phyloP scores from a whole-genome alignment of 208 protist genomes.

The Wallacemonas sp. region DNA sequence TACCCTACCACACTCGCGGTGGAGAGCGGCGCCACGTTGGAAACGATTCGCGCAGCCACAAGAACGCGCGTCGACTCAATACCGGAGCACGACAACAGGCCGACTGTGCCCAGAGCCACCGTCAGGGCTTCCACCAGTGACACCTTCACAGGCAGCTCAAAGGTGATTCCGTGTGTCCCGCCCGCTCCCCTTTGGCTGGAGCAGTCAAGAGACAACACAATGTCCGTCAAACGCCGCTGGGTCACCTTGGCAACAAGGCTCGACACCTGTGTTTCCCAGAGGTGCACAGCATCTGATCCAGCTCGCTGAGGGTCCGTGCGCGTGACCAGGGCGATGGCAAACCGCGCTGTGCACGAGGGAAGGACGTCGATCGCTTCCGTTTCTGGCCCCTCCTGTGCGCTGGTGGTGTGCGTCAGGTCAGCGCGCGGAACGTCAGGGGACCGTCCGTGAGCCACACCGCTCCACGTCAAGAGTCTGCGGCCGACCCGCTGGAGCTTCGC shows the following conservation, averaged over 20 bases:
- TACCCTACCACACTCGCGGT: not conserved
- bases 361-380: not conserved
- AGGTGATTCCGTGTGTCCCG: too few relatives aligned
- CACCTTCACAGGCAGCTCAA: conserved; percentile 23
- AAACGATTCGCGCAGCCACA: not conserved
- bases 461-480: not conserved
- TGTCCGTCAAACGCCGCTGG: not conserved
- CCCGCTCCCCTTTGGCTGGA: not conserved
- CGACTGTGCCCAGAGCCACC: conserved; percentile 43
- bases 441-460: not conserved
- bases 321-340: not conserved
- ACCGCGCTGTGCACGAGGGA: not conserved
- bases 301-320: not conserved
- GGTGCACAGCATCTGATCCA: not conserved
- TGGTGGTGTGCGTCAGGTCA: too few relatives aligned
- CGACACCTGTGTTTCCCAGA: not conserved
- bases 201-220: not conserved
- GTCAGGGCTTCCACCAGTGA: conserved; percentile 35
- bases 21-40: not conserved
- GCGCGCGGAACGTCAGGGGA: too few relatives aligned
- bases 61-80: not conserved
- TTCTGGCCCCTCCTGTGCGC: too few relatives aligned
- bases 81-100: conserved; percentile 14
- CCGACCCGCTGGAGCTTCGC: not conserved
- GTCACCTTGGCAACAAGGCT: not conserved